These are phyloP conservation scores for Eutrema salsugineum DNA, from an alignment of 441 rosid species.

Conservation along the genomic window DNA sequence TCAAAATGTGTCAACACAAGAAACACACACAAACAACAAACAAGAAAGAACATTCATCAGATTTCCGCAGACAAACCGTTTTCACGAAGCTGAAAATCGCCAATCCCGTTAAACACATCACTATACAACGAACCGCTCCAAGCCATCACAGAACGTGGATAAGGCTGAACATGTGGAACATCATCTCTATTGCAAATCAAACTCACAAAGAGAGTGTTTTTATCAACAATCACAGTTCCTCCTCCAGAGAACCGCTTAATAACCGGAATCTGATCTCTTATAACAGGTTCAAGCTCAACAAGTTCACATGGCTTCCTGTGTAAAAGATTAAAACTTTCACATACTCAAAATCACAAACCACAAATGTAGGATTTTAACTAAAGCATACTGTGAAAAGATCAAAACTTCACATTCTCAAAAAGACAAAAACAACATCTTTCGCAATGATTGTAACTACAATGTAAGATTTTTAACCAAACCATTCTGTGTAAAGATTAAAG, in stretches of 20 bases:
- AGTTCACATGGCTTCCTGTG: constrained; percentile 69
- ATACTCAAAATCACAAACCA: neutral
- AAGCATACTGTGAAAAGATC: neutral
- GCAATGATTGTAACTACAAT: neutral
- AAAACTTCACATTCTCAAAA: neutral
- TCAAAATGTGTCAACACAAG: neutral
- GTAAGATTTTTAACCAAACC: neutral
- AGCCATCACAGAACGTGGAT: constrained; percentile 74
- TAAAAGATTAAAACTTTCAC: neutral
- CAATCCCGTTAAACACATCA: constrained; percentile 41
- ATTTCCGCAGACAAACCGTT: constrained; percentile 43
- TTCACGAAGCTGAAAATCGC: constrained; percentile 69
- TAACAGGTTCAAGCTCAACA: constrained; percentile 51
- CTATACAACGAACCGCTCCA: constrained; percentile 18
- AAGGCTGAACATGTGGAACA: constrained; percentile 64
- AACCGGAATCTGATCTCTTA: constrained; percentile 58
- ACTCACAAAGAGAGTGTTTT: constrained; percentile 60
- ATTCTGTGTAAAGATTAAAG: neutral
- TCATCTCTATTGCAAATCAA: constrained; percentile 70
- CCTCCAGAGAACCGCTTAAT: constrained; percentile 82
- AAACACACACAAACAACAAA: neutral
- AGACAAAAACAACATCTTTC: neutral
- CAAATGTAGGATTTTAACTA: too few species aligned
- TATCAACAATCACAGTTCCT: constrained; percentile 86
- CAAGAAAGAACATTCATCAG: neutral